Base-by-base conservation (phyloP, 176 grass and related monocot genomes). In the Saccharum spontaneum region DNA sequence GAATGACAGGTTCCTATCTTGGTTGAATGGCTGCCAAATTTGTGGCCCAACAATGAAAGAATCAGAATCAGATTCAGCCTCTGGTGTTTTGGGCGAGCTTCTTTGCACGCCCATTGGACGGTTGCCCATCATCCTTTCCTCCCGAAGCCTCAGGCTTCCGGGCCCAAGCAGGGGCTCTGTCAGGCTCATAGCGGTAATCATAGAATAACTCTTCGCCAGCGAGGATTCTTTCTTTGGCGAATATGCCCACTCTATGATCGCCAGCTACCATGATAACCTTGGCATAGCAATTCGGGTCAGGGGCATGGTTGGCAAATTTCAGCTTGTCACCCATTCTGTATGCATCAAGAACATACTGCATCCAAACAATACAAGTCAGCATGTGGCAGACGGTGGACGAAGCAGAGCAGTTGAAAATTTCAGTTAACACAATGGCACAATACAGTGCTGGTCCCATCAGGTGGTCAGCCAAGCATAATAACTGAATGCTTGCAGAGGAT, bases 251-350 rank as follows among this genome's bases (percentile, higher is more conserved):
- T 72, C 93, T 92, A 34, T 98, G 93, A 82, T 98, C 93, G 24
- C 96, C 96, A 10, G 91, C 93, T 74, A 94, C 96, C 93, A 98
- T 98, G 69, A 98, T 94, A 69, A 95, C 91, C 86, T 95, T 98
- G 5, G 96, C 93, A 33, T 98, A 98, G 83, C 96, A 98, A 67
- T 98, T 94, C 28, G 96, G 96, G 50, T 98, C 93, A 5, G 96
- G 96, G 22, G 96, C 92, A 86, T 98, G 96, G 86, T 98, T 98
- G 52, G 93, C 96, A 52, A 98, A 98, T 75, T 98, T 98, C 39
- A 98, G 88, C 67, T 98, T 98, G 85, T 95, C 96, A 15, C 96
- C 96, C 91, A 94, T 98, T 79, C 96, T 85, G 82, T 94, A 95
- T 13, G 96, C 96, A 67, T 98, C 96, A 40, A 95, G 89, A 83